Evolutionary conservation across 139 green algal species (phyloP).

Genomic region (Chlorella vulgaris): DNA sequence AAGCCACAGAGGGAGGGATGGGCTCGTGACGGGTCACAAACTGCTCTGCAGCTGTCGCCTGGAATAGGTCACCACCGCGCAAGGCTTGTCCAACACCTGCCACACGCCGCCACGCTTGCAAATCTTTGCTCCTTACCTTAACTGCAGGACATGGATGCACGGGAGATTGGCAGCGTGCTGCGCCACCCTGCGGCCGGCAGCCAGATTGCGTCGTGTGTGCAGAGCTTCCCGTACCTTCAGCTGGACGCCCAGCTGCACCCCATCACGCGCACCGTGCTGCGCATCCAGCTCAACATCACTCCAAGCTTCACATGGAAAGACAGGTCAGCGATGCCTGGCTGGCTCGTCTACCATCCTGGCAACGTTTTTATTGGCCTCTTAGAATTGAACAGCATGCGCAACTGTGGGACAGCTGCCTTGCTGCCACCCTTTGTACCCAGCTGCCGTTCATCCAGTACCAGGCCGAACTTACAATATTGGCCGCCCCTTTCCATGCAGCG

Average conservation of each 20-base stretch:
- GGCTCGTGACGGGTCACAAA: no score
- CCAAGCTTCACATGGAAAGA: conserved; percentile 86
- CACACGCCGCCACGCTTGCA: no score
- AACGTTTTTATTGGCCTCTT: no score
- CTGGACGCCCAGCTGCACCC: conserved; percentile 77
- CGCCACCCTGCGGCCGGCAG: conserved; percentile 78
- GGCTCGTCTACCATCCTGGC: no score
- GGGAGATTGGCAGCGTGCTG: conserved; percentile 85
- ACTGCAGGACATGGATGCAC: conserved; percentile 78
- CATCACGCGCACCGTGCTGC: conserved; percentile 95
- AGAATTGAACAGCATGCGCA: no score
- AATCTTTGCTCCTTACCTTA: background rate
- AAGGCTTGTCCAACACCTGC: background rate
- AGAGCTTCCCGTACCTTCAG: conserved; percentile 78
- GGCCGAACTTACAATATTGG: no score
- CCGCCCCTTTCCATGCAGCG: conserved; percentile 36
- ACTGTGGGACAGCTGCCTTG: no score
- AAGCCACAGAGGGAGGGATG: background rate
- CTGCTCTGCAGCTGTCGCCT: no score
- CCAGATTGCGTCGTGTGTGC: conserved; percentile 57
- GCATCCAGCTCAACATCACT: conserved; percentile 79
- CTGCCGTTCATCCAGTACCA: no score
- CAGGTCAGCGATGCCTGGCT: background rate
- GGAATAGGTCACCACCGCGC: no score
- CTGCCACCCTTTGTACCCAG: background rate